These are phyloP conservation scores for Smallanthus sonchifolius DNA, from an alignment of 129 eudicot genomes.

Conservation along the genomic window DNA sequence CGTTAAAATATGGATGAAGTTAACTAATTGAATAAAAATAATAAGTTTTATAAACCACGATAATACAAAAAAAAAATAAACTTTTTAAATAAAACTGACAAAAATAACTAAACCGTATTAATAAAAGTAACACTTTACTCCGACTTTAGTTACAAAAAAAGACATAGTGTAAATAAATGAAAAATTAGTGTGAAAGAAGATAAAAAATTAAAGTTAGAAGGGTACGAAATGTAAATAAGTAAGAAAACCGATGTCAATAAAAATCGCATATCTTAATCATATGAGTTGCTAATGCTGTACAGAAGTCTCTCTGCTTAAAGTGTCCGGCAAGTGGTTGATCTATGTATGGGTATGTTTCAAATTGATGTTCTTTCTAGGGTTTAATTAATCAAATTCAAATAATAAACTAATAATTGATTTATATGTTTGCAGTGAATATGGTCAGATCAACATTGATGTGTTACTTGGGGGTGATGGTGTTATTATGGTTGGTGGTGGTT, in stretches of 20 bases:
- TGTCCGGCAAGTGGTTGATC: too few relatives aligned
- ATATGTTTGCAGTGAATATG: slow-evolving; percentile 20
- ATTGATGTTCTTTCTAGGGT: not conserved
- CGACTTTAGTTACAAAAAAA: too few relatives aligned
- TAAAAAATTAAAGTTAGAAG: not conserved
- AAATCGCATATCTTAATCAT: not conserved
- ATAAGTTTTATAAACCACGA: too few relatives aligned
- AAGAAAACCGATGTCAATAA: slow-evolving; percentile 4
- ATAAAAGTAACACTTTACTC: too few relatives aligned
- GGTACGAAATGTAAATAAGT: not conserved
- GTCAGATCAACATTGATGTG: slow-evolving; percentile 7
- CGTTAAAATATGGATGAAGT: too few relatives aligned
- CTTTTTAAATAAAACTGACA: too few relatives aligned
- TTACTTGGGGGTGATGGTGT: slow-evolving; percentile 32
- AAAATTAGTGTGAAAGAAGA: not conserved
- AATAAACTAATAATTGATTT: too few relatives aligned
- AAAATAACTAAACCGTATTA: too few relatives aligned
- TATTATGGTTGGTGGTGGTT: slow-evolving; percentile 20
- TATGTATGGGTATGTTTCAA: too few relatives aligned
- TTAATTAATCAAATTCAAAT: too few relatives aligned
- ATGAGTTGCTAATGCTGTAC: not conserved
- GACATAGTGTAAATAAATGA: not conserved
- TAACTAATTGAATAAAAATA: too few relatives aligned
- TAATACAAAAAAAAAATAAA: too few relatives aligned
- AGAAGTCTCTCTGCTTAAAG: not conserved